A percentile compares a stretch with the other conserved stretches of the same genome.
Conservation (phyloP, 805 yeast species). For the Teunomyces pallodes region DNA sequence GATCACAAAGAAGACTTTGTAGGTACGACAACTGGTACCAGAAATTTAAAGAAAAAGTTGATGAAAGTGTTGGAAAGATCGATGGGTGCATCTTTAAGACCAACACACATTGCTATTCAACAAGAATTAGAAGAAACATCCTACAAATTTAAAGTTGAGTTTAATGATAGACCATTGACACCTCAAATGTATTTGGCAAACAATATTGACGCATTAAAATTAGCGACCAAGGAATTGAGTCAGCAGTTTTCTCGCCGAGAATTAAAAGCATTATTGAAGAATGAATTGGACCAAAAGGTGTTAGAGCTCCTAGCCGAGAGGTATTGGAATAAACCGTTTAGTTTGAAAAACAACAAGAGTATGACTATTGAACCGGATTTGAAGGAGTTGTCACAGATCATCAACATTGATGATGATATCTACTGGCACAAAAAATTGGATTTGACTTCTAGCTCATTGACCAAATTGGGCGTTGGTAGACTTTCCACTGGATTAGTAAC, state of each 20-base stretch:
- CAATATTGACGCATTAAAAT: conserved; percentile 81
- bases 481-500: conserved; percentile 80
- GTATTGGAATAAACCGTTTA: conserved; percentile 79
- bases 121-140: conserved; percentile 92
- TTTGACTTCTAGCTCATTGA: conserved; percentile 74
- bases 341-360: conserved; percentile 10
- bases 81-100: conserved; percentile 85
- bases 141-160: conserved; percentile 92
- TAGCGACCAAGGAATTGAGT: conserved; percentile 83
- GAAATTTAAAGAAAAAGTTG: conserved; percentile 69
- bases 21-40: conserved; percentile 75
- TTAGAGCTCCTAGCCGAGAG: conserved; percentile 83
- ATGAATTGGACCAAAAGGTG: conserved; percentile 85
- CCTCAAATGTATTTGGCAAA: conserved; percentile 93
- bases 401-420: conserved; percentile 55
- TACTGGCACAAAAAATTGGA: conserved; percentile 90
- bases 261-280: conserved; percentile 70
- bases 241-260: conserved; percentile 80
- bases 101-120: conserved; percentile 81
- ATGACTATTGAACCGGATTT: conserved; percentile 46
- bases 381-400: conserved; percentile 53
- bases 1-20: conserved; percentile 56
- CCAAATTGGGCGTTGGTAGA: conserved; percentile 93
- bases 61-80: conserved; percentile 86
- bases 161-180: conserved; percentile 89